Conservation (phyloP, 306 rosid genomes). For the Fagus crenata region DNA sequence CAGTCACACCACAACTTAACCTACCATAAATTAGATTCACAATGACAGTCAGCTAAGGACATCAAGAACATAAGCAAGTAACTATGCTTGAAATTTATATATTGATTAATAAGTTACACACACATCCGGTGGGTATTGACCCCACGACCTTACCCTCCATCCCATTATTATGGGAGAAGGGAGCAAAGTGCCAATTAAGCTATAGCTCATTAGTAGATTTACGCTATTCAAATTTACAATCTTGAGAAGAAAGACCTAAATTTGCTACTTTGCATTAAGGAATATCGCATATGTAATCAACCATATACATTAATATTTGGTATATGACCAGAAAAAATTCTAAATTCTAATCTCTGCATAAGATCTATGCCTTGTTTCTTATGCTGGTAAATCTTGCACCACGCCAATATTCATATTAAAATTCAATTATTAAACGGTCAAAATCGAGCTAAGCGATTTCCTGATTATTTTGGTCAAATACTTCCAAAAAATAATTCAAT, state of each 20-base stretch:
- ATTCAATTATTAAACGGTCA: neutral
- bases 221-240: neutral
- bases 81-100: neutral
- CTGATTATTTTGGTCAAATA: neutral
- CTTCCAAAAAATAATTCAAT: neutral
- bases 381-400: neutral
- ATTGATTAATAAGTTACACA: too few species aligned
- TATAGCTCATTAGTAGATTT: neutral
- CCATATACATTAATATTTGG: neutral
- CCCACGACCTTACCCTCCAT: too few species aligned
- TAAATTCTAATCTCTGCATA: neutral
- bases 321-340: neutral
- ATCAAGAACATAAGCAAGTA: neutral
- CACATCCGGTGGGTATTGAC: too few species aligned
- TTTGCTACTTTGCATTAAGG: neutral
- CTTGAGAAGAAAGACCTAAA: neutral
- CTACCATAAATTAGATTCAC: constrained; percentile 38
- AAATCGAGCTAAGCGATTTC: neutral
- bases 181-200: too few species aligned
- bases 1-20: constrained; percentile 95
- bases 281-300: neutral
- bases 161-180: too few species aligned
- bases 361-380: neutral
- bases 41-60: neutral
- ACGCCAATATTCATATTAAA: neutral